A percentile compares a stretch with the other conserved stretches of the same genome.
These are phyloP conservation scores for Phaseolus lunatus DNA, from an alignment of 306 rosid genomes.

Conservation along the genomic window DNA sequence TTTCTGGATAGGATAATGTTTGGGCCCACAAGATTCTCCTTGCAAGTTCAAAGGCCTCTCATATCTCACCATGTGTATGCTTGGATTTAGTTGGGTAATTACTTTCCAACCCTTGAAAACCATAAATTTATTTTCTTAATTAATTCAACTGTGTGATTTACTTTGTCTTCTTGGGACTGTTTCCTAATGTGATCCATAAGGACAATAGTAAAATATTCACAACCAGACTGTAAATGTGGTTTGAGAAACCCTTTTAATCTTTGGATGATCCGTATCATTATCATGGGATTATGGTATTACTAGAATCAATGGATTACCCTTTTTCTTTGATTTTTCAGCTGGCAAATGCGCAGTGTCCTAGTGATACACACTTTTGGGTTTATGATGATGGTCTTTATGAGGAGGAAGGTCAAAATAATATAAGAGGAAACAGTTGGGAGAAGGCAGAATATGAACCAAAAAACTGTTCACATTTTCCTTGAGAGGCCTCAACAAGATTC, in stretches of 20 bases:
- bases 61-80: constrained; percentile 47
- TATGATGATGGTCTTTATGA: constrained; percentile 97
- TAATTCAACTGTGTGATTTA: no score
- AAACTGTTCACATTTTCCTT: constrained; percentile 50
- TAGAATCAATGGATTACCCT: constrained; percentile 35
- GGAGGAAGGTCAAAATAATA: constrained; percentile 99
- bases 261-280: not conserved
- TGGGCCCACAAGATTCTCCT: constrained; percentile 47
- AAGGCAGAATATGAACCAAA: constrained; percentile 62
- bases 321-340: constrained; percentile 66
- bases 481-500: constrained; percentile 88
- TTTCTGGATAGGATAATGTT: constrained; percentile 84
- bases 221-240: constrained; percentile 14
- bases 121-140: constrained; percentile 17
- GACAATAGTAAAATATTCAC: constrained; percentile 8
- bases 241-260: constrained; percentile 23
- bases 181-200: not conserved
- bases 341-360: constrained; percentile 98
- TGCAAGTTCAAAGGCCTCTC: constrained; percentile 43
- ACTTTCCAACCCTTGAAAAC: not conserved
- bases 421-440: constrained; percentile 97
- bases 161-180: no score
- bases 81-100: constrained; percentile 23
- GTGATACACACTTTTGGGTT: constrained; percentile 99
- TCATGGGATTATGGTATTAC: not conserved